These are phyloP conservation scores for Coniochaeta pulveracea DNA, from an alignment of 2,329 filamentous ascomycete genomes.

Conservation along the genomic window DNA sequence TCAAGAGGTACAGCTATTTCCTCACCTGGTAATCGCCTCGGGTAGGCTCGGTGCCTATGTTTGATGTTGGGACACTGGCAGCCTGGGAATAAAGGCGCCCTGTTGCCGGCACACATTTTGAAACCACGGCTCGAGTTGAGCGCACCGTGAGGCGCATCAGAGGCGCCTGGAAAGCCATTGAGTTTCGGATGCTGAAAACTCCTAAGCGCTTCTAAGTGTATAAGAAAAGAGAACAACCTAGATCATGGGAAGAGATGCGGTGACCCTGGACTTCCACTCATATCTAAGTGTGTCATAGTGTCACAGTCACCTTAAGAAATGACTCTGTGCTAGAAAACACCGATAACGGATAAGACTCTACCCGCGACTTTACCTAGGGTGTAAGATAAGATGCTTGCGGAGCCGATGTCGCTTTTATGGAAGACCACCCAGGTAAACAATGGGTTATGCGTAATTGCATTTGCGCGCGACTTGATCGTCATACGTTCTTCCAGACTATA, in stretches of 20 bases:
- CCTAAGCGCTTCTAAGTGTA: too few species aligned
- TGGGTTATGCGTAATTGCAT: too few species aligned
- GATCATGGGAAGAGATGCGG: not conserved
- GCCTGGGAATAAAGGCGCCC: conserved; percentile 21
- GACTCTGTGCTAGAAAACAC: not conserved
- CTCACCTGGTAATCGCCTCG: conserved; percentile 23
- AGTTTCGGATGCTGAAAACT: not conserved
- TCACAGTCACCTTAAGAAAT: conserved; percentile 1
- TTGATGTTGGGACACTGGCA: conserved; percentile 22
- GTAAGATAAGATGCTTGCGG: too few species aligned
- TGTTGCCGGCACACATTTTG: conserved; percentile 11
- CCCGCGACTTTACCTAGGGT: too few species aligned
- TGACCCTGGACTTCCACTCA: not conserved
- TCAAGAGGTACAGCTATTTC: not conserved
- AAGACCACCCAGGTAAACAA: too few species aligned
- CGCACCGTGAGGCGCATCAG: conserved; percentile 9
- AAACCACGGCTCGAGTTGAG: conserved; percentile 11
- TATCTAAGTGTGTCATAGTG: not conserved
- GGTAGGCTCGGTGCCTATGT: conserved; percentile 18
- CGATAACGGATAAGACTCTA: not conserved
- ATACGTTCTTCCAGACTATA: too few species aligned
- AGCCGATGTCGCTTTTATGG: too few species aligned
- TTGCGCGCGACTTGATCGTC: too few species aligned
- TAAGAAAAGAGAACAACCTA: not conserved
- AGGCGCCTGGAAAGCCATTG: conserved; percentile 28